phyloP scores from a whole-genome alignment of 306 rosid genomes.

The Acacia crassicarpa region DNA sequence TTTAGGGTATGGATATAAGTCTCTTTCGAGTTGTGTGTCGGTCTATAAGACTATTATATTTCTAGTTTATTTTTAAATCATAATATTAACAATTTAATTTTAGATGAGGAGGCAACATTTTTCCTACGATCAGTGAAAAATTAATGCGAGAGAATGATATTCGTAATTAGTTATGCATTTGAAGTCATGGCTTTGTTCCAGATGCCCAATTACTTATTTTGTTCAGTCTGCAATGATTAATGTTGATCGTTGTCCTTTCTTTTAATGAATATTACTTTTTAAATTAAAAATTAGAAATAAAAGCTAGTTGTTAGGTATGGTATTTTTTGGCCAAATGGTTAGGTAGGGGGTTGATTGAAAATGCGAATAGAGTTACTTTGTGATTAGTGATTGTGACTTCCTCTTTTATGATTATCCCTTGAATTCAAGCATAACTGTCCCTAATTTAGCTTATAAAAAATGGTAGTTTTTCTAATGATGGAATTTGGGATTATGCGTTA shows the following conservation, averaged over 20 bases:
- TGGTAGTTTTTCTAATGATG: background rate
- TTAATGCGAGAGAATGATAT: slow-evolving; percentile 12
- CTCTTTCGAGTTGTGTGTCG: background rate
- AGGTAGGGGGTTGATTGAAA: slow-evolving; percentile 32
- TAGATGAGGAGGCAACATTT: too few relatives aligned
- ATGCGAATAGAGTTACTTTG: slow-evolving; percentile 23
- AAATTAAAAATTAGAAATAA: background rate
- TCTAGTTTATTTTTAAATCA: background rate
- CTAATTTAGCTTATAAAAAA: background rate
- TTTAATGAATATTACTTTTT: background rate
- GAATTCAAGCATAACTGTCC: background rate
- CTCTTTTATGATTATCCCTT: slow-evolving; percentile 22
- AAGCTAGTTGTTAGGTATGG: slow-evolving; percentile 24
- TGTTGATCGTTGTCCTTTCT: background rate
- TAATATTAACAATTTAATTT: background rate
- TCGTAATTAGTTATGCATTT: background rate
- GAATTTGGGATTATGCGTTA: background rate
- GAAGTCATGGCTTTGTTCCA: background rate
- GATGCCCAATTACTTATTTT: slow-evolving; percentile 12
- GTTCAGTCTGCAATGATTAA: slow-evolving; percentile 18
- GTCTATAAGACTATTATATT: background rate
- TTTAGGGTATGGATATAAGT: too few relatives aligned
- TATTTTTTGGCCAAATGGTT: background rate
- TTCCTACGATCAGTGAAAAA: background rate
- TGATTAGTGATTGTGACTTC: slow-evolving; percentile 39